These are phyloP conservation scores for Eucalyptus curtisii DNA, from an alignment of 345 rosid genomes.

Conservation along the genomic window DNA sequence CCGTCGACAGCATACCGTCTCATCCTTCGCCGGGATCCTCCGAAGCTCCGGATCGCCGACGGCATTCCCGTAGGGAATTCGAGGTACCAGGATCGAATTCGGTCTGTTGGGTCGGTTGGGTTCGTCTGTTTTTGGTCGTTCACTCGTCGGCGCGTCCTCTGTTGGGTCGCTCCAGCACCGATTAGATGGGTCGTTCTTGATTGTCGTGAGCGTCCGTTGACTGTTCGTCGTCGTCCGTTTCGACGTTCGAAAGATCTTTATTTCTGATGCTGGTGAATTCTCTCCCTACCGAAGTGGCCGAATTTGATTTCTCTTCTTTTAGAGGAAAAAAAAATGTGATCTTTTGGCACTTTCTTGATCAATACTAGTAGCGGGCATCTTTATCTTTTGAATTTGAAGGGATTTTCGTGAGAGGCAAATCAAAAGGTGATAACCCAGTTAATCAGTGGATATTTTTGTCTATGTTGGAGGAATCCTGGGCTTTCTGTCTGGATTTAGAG, in stretches of 20 bases:
- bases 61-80: not conserved
- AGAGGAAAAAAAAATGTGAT: not conserved
- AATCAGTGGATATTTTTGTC: not conserved
- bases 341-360: not conserved
- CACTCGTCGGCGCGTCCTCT: not conserved
- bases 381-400: not conserved
- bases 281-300: not conserved
- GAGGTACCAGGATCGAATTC: not conserved
- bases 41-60: not conserved
- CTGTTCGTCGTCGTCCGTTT: not conserved
- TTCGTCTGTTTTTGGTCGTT: not conserved
- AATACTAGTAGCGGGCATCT: not conserved
- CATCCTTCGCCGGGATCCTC: not conserved
- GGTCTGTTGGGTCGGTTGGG: not conserved
- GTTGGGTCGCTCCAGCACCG: not conserved
- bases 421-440: not conserved
- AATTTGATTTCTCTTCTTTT: not conserved
- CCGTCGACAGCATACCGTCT: not conserved
- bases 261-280: not conserved
- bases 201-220: not conserved
- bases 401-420: not conserved
- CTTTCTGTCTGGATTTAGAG: not conserved
- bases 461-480: not conserved
- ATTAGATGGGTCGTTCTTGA: not conserved
- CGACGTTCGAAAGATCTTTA: not conserved